These are phyloP conservation scores for Tuber borchii DNA, from an alignment of 495 filamentous ascomycete genomes.

Conservation along the genomic window DNA sequence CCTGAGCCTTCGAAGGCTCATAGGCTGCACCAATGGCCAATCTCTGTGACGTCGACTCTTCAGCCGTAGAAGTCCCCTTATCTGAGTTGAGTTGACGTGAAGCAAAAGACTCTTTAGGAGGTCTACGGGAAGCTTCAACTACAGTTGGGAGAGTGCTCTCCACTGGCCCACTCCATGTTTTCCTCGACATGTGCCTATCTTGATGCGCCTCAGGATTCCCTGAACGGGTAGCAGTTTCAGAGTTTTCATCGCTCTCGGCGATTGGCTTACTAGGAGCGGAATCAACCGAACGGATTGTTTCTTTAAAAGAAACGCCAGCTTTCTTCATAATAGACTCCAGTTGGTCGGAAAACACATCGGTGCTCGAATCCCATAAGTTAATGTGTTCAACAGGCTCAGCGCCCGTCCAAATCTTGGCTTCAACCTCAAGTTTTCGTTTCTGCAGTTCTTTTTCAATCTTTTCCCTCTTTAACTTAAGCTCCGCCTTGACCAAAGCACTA, in stretches of 20 bases:
- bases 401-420: conserved; percentile 20
- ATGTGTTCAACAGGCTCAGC: conserved; percentile 21
- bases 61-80: background rate
- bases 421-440: conserved; percentile 47
- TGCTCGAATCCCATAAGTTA: conserved; percentile 4
- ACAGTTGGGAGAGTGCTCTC: conserved; percentile 3
- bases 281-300: conserved; percentile 9
- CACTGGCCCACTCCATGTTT: background rate
- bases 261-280: conserved; percentile 13
- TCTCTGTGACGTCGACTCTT: background rate
- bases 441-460: conserved; percentile 69
- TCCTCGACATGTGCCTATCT: background rate
- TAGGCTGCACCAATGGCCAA: background rate
- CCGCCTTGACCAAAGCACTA: conserved; percentile 72
- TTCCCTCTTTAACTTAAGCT: conserved; percentile 71
- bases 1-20: background rate
- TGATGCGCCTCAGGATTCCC: conserved; percentile 13
- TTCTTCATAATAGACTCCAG: conserved; percentile 33
- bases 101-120: conserved; percentile 7
- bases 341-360: background rate
- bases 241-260: conserved; percentile 15
- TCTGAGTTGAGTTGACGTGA: background rate
- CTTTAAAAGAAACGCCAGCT: conserved; percentile 21
- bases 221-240: background rate
- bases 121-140: conserved; percentile 29